Percentiles rank a stretch among this genome's conserved stretches.
Conservation (phyloP, 305 asterid species). For the Withania somnifera region DNA sequence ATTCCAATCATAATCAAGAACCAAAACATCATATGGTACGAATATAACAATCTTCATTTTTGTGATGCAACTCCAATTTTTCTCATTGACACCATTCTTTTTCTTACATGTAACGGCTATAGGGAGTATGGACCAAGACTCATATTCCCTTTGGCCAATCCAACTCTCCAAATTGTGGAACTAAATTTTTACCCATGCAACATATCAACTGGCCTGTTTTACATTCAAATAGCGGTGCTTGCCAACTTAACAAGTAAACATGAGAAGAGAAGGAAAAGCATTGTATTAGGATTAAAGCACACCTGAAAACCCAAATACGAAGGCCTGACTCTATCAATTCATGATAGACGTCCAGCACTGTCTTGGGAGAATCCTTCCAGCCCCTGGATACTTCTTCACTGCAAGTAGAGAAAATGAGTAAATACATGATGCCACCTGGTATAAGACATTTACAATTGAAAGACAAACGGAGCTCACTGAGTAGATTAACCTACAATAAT, state of each 20-base stretch:
- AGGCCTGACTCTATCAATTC: constrained; percentile 62
- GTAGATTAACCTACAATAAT: background rate
- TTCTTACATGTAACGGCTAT: background rate
- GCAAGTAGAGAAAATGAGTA: constrained; percentile 14
- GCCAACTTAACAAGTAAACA: background rate
- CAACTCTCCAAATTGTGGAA: background rate
- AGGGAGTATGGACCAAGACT: background rate
- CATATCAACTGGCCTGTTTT: background rate
- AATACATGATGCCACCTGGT: background rate
- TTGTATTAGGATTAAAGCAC: background rate
- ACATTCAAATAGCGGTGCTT: background rate
- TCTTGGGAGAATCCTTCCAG: constrained; percentile 74
- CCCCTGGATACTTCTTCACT: constrained; percentile 36
- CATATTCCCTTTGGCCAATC: background rate
- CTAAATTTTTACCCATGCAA: background rate
- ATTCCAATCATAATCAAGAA: background rate
- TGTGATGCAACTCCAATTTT: background rate
- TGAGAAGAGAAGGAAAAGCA: constrained; percentile 13
- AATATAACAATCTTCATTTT: no score
- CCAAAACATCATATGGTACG: background rate
- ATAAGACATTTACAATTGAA: background rate
- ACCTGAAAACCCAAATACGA: constrained; percentile 95
- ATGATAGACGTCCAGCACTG: constrained; percentile 59
- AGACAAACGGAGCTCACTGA: background rate
- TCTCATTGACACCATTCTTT: background rate